Evolutionary conservation across 2,329 filamentous ascomycete species (phyloP).

Genomic region (Aureobasidium lini): DNA sequence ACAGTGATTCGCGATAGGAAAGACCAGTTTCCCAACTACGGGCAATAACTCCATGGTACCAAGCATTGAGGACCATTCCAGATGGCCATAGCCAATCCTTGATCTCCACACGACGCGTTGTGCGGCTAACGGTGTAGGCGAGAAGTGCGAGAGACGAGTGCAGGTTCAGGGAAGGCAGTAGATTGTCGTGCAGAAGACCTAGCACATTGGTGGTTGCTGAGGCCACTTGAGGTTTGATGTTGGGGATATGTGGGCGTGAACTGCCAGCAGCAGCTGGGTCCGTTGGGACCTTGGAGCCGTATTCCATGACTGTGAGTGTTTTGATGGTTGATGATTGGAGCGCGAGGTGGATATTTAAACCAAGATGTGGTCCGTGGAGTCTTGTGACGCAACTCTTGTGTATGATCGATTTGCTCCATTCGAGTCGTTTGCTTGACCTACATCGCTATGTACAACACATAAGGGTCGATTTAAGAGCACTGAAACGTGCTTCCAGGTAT

Average conservation of each 20-base stretch:
- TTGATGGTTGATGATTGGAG: not conserved
- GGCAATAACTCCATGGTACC: slow-evolving; percentile 53
- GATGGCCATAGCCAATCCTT: slow-evolving; percentile 55
- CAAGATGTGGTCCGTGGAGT: not conserved
- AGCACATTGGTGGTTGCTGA: slow-evolving; percentile 19
- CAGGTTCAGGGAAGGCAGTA: slow-evolving; percentile 48
- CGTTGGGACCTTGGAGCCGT: not conserved
- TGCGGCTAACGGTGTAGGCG: slow-evolving; percentile 45
- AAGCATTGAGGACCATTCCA: slow-evolving; percentile 46
- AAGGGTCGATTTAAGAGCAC: too few species aligned
- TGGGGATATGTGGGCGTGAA: not conserved
- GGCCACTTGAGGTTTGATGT: not conserved
- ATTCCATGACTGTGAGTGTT: not conserved
- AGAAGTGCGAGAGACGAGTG: slow-evolving; percentile 46
- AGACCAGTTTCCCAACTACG: slow-evolving; percentile 41
- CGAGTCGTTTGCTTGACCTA: not conserved
- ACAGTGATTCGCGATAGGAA: slow-evolving; percentile 40
- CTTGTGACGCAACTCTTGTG: not conserved
- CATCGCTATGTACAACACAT: not conserved
- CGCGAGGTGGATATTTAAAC: not conserved
- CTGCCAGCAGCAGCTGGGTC: not conserved
- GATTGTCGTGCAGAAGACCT: slow-evolving; percentile 41
- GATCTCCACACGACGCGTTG: slow-evolving; percentile 49
- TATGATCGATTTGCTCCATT: not conserved
- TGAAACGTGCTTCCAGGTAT: too few species aligned